Percentiles rank a stretch among this genome's conserved stretches.
These are phyloP conservation scores for Tricholoma hemisulphureum DNA, from an alignment of 768 basidiomycete species.

Conservation along the genomic window DNA sequence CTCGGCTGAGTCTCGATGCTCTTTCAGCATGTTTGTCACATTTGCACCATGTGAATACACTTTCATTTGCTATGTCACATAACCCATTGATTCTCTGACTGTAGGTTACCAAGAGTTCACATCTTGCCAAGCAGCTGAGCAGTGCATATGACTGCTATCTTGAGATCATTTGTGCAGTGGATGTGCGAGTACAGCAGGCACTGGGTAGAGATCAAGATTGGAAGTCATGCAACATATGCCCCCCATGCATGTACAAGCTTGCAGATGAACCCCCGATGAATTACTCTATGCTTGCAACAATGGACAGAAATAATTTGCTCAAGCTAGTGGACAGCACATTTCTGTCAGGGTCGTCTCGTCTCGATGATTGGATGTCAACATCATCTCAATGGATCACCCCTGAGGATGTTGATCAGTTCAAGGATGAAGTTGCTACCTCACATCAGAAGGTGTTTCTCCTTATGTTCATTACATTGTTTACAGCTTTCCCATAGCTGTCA, in stretches of 20 bases:
- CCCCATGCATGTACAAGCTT: conserved; percentile 1
- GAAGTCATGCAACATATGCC: not conserved
- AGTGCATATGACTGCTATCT: not conserved
- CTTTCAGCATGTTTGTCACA: not conserved
- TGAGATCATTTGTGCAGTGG: not conserved
- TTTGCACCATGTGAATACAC: not conserved
- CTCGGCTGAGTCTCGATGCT: not conserved
- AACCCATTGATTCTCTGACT: not conserved
- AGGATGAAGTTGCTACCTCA: not conserved
- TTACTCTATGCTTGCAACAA: not conserved
- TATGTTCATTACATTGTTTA: not conserved
- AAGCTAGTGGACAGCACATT: not conserved
- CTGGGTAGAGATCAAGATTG: not conserved
- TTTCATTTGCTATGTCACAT: not conserved
- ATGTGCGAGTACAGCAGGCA: not conserved
- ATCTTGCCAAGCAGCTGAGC: not conserved
- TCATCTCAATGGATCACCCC: not conserved
- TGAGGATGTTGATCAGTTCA: not conserved
- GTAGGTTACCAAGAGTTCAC: not conserved
- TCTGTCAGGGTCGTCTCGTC: not conserved
- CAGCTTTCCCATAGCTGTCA: not conserved
- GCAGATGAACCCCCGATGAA: not conserved
- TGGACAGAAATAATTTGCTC: not conserved
- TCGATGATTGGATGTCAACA: not conserved
- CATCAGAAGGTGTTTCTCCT: not conserved